Evolutionary conservation across 805 yeast species (phyloP), one percentile per base, ranked within the genome.

Genomic region (Saturnispora dispora): DNA sequence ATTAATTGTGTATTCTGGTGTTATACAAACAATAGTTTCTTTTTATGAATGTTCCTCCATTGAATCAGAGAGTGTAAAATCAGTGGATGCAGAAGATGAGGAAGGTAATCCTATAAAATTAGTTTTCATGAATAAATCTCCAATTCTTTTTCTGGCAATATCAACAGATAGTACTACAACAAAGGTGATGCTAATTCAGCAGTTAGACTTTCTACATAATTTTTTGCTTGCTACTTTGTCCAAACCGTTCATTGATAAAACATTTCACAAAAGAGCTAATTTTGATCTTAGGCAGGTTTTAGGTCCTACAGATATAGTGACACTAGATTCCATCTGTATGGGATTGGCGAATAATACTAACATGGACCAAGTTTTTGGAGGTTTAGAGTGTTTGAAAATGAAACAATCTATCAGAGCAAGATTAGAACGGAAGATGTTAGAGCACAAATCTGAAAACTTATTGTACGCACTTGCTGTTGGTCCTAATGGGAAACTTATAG

Each of bases 171-270:
- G 75, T 28, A 89, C 85, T 60, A 66, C 76, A 0, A 40, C 46
- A 15, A 73, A 75, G 40, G 53, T 65, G 13, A 79, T 81, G 47
- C 60, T 84, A 46, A 60, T 72, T 41, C 76, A 78, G 33, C 96
- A 91, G 59, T 69, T 91, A 46, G 83, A 81, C 47, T 74, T 84
- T 20, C 60, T 91, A 15, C 83, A 90, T 67, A 81, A 87, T 46
- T 91, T 86, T 63, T 63, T 91, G 5, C 63, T 91, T n/a, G 81
- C 95, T 0, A 85, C 93, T 0, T 68, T 93, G 39, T 85, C 95
- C n/a, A 82, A 84, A 61, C 84, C 88, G 1, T 86, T 85, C 55
- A 79, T 91, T 37, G 71, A 76, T 9, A 79, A 80, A 55, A 80
- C 84, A 35, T 90, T 86, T 63, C 71, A 74, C 48, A 77, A 79